Percentiles rank a stretch among this genome's conserved stretches.
These are phyloP conservation scores for Corylus avellana DNA, from an alignment of 306 rosid genomes.

Conservation along the genomic window DNA sequence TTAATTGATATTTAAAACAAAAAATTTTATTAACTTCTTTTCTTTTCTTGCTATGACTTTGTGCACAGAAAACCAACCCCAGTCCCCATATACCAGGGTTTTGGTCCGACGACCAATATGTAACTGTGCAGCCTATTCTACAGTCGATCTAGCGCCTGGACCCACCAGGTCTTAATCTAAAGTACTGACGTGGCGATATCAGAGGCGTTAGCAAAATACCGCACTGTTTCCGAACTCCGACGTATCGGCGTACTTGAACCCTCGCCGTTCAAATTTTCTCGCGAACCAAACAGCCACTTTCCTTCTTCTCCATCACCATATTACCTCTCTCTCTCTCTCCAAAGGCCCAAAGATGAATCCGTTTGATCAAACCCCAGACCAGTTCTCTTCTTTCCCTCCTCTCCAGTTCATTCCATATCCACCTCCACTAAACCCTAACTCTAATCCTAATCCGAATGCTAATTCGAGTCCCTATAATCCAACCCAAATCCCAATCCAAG, in stretches of 20 bases:
- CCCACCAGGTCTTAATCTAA: too few species aligned
- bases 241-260: background rate
- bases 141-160: too few species aligned
- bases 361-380: conserved; percentile 37
- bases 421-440: conserved; percentile 44
- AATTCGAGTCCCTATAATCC: conserved; percentile 26
- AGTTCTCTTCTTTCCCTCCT: conserved; percentile 48
- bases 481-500: conserved; percentile 20
- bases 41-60: too few species aligned
- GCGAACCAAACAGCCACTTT: conserved; percentile 18
- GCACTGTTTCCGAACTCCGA: background rate
- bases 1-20: too few species aligned
- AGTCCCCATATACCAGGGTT: too few species aligned
- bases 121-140: too few species aligned
- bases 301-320: background rate
- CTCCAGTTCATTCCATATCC: conserved; percentile 44
- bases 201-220: background rate
- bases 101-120: too few species aligned
- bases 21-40: too few species aligned
- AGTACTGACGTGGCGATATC: background rate
- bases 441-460: conserved; percentile 36
- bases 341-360: conserved; percentile 39
- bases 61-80: too few species aligned
- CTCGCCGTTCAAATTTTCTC: background rate
- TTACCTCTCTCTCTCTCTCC: background rate